phyloP scores from a whole-genome alignment of 2,329 filamentous ascomycete genomes.

The Diaporthe vexans region DNA sequence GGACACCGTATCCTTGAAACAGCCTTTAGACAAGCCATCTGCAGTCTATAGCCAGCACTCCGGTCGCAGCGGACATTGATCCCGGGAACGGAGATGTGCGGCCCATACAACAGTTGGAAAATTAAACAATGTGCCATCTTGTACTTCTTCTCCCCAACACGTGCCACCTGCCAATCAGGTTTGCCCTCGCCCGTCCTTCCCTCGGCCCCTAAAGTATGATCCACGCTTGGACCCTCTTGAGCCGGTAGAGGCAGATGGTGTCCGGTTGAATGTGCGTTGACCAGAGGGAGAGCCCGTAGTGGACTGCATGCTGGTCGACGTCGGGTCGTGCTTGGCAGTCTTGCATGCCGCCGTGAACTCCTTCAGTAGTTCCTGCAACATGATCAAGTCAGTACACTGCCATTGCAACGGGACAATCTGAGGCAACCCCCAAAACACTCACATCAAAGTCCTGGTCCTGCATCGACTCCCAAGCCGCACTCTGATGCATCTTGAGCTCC shows the following conservation, averaged over 20 bases:
- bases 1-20: too few species aligned
- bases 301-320: neutral
- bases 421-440: too few species aligned
- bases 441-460: slow-evolving; percentile 68
- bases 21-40: too few species aligned
- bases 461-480: slow-evolving; percentile 65
- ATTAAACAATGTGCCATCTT: too few species aligned
- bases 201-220: neutral
- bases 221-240: neutral
- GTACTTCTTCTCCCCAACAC: too few species aligned
- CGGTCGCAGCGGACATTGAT: too few species aligned
- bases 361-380: slow-evolving; percentile 25
- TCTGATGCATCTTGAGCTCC: slow-evolving; percentile 61
- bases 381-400: slow-evolving; percentile 1
- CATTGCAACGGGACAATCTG: accelerated
- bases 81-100: too few species aligned
- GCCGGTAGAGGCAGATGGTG: neutral
- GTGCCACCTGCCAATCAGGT: too few species aligned
- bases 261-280: neutral
- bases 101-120: too few species aligned
- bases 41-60: too few species aligned
- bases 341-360: slow-evolving; percentile 37
- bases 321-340: slow-evolving; percentile 5
- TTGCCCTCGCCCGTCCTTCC: neutral
- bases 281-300: neutral